Conservation (phyloP, 2,329 filamentous ascomycete species). For the Elsinoe fawcettii region DNA sequence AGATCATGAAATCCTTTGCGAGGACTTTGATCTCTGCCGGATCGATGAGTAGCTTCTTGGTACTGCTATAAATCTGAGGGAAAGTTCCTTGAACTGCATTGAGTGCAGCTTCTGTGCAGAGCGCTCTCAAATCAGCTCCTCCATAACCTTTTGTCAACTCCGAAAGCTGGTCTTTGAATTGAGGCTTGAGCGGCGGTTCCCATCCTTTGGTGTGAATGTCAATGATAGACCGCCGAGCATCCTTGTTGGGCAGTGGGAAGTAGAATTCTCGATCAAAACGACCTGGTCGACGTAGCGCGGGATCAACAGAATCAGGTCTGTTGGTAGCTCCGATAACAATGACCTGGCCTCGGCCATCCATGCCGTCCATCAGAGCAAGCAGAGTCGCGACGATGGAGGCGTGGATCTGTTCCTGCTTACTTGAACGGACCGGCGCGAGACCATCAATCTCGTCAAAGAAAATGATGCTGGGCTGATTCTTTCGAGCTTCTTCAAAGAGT, state of each 20-base stretch:
- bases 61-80: constrained; percentile 88
- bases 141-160: constrained; percentile 93
- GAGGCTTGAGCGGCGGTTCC: constrained; percentile 64
- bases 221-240: constrained; percentile 75
- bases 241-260: constrained; percentile 80
- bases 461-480: constrained; percentile 96
- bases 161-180: constrained; percentile 76
- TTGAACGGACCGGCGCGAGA: constrained; percentile 87
- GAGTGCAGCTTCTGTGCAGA: constrained; percentile 91
- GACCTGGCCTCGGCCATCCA: constrained; percentile 96
- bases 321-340: constrained; percentile 99
- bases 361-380: constrained; percentile 92
- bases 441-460: constrained; percentile 99
- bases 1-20: constrained; percentile 94
- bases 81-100: constrained; percentile 95
- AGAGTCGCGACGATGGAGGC: constrained; percentile 93
- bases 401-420: constrained; percentile 98
- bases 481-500: constrained; percentile 90
- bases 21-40: constrained; percentile 75
- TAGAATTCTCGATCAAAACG: constrained; percentile 98
- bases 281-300: constrained; percentile 85
- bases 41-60: constrained; percentile 83
- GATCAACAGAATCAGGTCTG: constrained; percentile 90
- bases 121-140: constrained; percentile 84
- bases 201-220: constrained; percentile 94